phyloP scores from a whole-genome alignment of 2,329 filamentous ascomycete genomes.

The Sporothrix variecibatus region DNA sequence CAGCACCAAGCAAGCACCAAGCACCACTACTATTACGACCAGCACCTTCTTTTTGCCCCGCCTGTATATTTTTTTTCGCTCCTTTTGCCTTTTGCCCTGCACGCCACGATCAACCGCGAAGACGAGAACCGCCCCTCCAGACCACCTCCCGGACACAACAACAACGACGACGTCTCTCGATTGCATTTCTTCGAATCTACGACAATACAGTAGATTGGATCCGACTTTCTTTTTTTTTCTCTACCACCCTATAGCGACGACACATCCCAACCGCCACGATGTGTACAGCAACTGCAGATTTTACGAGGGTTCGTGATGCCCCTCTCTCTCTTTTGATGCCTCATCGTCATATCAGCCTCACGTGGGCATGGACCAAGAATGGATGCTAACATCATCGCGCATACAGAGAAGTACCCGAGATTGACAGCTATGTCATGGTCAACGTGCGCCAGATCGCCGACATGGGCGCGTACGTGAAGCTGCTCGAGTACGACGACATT shows the following conservation, averaged over 20 bases:
- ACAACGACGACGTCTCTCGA: conserved; percentile 15
- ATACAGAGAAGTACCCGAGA: conserved; percentile 74
- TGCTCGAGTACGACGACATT: conserved; percentile 99
- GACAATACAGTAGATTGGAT: not conserved
- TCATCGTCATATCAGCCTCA: not conserved
- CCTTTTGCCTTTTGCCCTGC: conserved; percentile 25
- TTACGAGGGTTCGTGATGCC: conserved; percentile 38
- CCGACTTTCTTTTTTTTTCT: not conserved
- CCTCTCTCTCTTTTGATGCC: not conserved
- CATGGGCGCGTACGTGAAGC: conserved; percentile 99
- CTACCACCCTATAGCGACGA: not conserved
- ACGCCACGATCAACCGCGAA: conserved; percentile 21
- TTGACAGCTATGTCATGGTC: conserved; percentile 99
- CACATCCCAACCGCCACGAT: conserved; percentile 37
- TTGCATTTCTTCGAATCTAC: not conserved
- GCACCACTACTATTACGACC: not conserved
- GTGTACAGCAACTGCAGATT: conserved; percentile 45
- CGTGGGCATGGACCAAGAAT: not conserved
- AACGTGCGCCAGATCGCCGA: conserved; percentile 94
- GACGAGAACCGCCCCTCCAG: conserved; percentile 4
- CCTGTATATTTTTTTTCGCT: conserved; percentile 28
- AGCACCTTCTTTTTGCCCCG: conserved; percentile 28
- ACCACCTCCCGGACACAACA: conserved; percentile 8
- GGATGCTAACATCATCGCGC: not conserved
- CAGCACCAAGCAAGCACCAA: not conserved